phyloP scores from a whole-genome alignment of 23 red algal species.

The Gracilaria domingensis region DNA sequence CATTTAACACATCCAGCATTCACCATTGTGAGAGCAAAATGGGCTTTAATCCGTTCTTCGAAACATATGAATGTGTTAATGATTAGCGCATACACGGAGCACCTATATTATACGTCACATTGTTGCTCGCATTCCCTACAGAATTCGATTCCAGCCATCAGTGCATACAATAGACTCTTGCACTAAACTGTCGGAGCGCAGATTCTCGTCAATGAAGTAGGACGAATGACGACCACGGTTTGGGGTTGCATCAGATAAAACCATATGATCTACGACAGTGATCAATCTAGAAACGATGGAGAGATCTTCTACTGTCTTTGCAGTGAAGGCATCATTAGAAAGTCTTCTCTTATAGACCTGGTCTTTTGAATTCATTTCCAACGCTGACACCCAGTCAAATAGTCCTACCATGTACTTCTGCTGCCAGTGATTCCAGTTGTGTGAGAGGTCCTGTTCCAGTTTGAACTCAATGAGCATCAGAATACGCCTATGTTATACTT shows the following conservation, averaged over 20 bases:
- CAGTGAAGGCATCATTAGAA: not conserved
- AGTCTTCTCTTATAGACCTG: conserved; percentile 1
- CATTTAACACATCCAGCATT: no score
- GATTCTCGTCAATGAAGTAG: not conserved
- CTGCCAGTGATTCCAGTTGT: not conserved
- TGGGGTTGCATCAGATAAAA: not conserved
- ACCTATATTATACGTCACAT: no score
- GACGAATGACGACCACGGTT: not conserved
- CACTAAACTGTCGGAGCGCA: no score
- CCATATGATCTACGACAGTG: conserved; percentile 8
- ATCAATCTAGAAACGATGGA: conserved; percentile 1
- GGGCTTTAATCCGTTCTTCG: no score
- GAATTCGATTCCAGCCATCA: no score
- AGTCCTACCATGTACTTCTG: not conserved
- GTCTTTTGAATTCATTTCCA: not conserved
- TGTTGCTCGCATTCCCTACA: no score
- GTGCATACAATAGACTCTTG: no score
- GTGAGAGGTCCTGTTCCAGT: not conserved
- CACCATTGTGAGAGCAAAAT: no score
- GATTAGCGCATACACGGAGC: no score
- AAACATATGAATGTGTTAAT: no score
- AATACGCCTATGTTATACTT: not conserved
- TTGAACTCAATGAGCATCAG: not conserved
- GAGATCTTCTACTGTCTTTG: conserved; percentile 4
- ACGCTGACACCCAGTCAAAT: not conserved